Conservation (phyloP, 495 filamentous ascomycete species). For the Chaetomidium leptoderma region DNA sequence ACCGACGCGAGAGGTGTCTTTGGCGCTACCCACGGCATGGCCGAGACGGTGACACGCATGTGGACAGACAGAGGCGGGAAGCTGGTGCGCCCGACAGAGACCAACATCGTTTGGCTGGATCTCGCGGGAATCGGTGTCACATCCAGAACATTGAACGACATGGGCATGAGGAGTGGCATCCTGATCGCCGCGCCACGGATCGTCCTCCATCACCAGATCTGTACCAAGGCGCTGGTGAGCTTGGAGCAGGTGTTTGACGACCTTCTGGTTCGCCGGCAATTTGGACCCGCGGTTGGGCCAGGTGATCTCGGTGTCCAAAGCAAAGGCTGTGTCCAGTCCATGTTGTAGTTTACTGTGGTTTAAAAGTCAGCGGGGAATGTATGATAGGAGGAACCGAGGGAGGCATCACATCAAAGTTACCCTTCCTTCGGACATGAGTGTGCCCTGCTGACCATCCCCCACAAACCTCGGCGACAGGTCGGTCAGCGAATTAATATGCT, state of each 20-base stretch:
- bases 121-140: not conserved
- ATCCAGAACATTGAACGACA: not conserved
- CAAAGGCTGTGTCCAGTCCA: not conserved
- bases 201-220: constrained; percentile 1
- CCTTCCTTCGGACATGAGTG: too few relatives aligned
- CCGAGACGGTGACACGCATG: not conserved
- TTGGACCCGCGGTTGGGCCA: not conserved
- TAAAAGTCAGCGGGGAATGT: too few relatives aligned
- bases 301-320: not conserved
- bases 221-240: not conserved
- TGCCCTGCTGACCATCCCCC: too few relatives aligned
- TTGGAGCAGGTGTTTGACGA: constrained; percentile 1
- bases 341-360: too few relatives aligned
- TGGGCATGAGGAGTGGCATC: not conserved
- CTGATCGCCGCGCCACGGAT: not conserved
- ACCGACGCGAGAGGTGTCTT: not conserved
- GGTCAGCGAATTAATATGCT: too few relatives aligned
- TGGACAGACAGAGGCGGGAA: not conserved
- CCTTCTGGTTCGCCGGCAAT: not conserved
- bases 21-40: not conserved
- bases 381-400: too few relatives aligned
- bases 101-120: not conserved
- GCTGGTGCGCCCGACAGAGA: not conserved
- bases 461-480: too few relatives aligned
- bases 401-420: too few relatives aligned